Base-by-base conservation (phyloP, 2,329 filamentous ascomycete genomes). In the Didymella arachidicola region DNA sequence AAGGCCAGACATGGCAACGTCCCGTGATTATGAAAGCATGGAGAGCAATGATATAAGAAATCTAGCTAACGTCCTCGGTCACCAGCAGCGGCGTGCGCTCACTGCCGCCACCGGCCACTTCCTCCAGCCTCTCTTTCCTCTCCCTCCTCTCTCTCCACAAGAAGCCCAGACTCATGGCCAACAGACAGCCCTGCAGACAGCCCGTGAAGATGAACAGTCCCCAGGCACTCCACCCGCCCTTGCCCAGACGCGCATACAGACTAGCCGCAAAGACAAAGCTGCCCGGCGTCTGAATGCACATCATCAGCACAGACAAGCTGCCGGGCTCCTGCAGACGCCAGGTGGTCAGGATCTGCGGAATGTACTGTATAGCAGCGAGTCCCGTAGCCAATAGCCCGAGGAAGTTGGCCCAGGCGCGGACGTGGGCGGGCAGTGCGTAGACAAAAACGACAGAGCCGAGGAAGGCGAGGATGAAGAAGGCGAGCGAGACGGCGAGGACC, bases 241-340 rank as follows among this genome's bases (percentile, higher is more conserved):
- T 83, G 0, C 95, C 95, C 19, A 97, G 83, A 44, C 95, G 86
- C 7, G 86, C 87, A 49, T 89, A 92, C 42, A 99, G 80, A 74
- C 93, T 97, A 12, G 85, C 89, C 0, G 94, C 93, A 79, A 96
- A 98, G 7, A 99, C 80, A 67, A 97, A 89, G 59, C 92, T 93
- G 0, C 95, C 95, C 0, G 95, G 95, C 0, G 94, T 97, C 77
- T 99, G 95, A 32, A 99, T 97, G 74, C 91, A 90, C 93, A 99
- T 98, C 90, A 97, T 98, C 4, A 92, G 89, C 56, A 99, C 95
- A 71, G 92, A 97, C 68, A 99, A 80, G 75, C 93, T 97, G 53
- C 93, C 93, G 2, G 96, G 90, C 69, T 93, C 89, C 73, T 94
- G 90, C 57, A 97, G 81, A 51, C 83, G 85, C 79, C 91, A 96